A percentile compares a stretch with the other conserved stretches of the same genome.
Conservation (phyloP, 495 filamentous ascomycete species). For the Daldinia grandis region DNA sequence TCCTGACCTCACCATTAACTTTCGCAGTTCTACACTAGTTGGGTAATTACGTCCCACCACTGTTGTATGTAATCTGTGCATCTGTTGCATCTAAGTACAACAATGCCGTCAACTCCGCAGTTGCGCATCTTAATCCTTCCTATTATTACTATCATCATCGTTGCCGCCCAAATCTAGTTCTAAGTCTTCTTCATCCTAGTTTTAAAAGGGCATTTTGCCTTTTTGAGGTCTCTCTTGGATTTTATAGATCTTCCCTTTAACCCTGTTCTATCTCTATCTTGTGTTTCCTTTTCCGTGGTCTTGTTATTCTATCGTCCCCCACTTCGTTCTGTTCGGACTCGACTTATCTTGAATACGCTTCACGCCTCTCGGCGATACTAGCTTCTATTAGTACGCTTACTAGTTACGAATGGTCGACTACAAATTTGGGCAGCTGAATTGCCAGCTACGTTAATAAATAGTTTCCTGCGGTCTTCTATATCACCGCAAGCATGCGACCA, state of each 20-base stretch:
- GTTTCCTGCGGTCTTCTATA: neutral
- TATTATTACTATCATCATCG: constrained; percentile 29
- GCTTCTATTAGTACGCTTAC: constrained; percentile 13
- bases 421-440: constrained; percentile 39
- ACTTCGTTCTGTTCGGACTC: constrained; percentile 12
- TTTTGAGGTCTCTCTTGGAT: constrained; percentile 20
- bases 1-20: constrained; percentile 34
- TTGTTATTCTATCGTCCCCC: constrained; percentile 19
- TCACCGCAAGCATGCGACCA: constrained; percentile 53
- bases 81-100: neutral
- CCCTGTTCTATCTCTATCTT: constrained; percentile 8
- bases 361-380: constrained; percentile 8
- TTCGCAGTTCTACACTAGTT: constrained; percentile 16
- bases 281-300: constrained; percentile 12
- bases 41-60: constrained; percentile 11
- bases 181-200: constrained; percentile 34
- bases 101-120: constrained; percentile 35
- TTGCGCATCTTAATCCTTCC: constrained; percentile 25
- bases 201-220: constrained; percentile 10
- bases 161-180: constrained; percentile 49
- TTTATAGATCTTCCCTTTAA: constrained; percentile 18
- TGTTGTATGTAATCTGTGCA: constrained; percentile 2
- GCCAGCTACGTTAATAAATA: constrained; percentile 40
- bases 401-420: constrained; percentile 40
- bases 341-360: constrained; percentile 20